Evolutionary conservation across 345 rosid species (phyloP), one percentile per base, ranked within the genome.

Genomic region (Salix exigua): DNA sequence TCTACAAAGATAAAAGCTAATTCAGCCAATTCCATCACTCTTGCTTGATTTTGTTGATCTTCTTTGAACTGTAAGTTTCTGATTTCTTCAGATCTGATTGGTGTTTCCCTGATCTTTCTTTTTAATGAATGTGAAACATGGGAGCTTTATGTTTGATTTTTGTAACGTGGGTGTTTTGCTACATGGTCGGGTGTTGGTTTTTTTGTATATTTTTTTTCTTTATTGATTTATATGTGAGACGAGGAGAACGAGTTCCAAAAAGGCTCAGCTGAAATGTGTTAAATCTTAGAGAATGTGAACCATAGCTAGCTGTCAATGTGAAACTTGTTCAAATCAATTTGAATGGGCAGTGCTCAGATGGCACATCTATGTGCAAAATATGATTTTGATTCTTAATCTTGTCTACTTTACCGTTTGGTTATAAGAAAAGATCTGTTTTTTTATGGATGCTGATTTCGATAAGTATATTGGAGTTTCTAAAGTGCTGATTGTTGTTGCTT

Each of bases 1-100:
- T 4, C 62, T n/a, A 58, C 5, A 68, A 38, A 9, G 48, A 68
- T 25, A 28, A n/a, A 58, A 58, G 62, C 62, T 11, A 33, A 33
- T 33, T 33, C 37, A 33, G 37, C 37, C 37, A 33, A 33, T 33
- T 33, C 6, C 37, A 33, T 33, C 37, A 33, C 11, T 55, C 13
- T 55, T n/a, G 0, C 14, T 26, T n/a, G 62, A 9, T 58, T n/a
- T 46, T 70, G 16, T 48, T 48, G 48, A 18, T 61, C 68, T 62
- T 17, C 76, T 73, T 35, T 26, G 44, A 19, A 46, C 58, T 9
- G 76, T 62, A 62, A 73, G 68, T 40, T 16, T 42, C 66, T 35
- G 7, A 12, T 71, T 55, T 28, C 37, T 40, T 40, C 38, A 73
- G 76, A 73, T 73, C 76, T 73, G 68, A 35, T 17, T 7, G 40